A percentile compares a stretch with the other conserved stretches of the same genome.
These are phyloP conservation scores for Cicer arietinum DNA, from an alignment of 306 rosid genomes.

Conservation along the genomic window DNA sequence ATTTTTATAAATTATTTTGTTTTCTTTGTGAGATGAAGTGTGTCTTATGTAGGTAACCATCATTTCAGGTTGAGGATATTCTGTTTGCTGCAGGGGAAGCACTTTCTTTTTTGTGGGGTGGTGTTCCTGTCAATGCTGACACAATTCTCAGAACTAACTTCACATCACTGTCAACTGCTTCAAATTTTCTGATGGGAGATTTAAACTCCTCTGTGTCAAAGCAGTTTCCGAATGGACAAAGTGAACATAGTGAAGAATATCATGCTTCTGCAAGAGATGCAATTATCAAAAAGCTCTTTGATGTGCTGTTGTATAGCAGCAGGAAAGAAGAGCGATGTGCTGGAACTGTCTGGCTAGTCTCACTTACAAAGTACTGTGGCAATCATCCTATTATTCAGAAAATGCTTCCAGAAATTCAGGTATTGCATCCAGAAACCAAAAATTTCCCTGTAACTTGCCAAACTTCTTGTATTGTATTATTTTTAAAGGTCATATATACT, in stretches of 20 bases:
- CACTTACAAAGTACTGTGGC: slow-evolving; percentile 91
- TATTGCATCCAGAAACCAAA: slow-evolving; percentile 47
- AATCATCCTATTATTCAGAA: slow-evolving; percentile 73
- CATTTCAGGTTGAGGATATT: slow-evolving; percentile 85
- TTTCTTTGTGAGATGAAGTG: background rate
- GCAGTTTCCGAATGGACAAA: slow-evolving; percentile 46
- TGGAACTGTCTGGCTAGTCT: slow-evolving; percentile 93
- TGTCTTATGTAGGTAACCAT: slow-evolving; percentile 37
- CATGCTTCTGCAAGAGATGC: slow-evolving; percentile 72
- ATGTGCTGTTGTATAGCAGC: slow-evolving; percentile 81
- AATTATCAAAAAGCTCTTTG: slow-evolving; percentile 82
- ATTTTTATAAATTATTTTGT: background rate
- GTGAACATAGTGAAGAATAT: slow-evolving; percentile 57
- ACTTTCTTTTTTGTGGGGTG: slow-evolving; percentile 92
- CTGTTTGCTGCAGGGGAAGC: slow-evolving; percentile 99
- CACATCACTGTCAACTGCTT: slow-evolving; percentile 83
- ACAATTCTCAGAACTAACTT: slow-evolving; percentile 88
- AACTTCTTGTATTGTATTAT: slow-evolving; percentile 36
- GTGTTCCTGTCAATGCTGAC: slow-evolving; percentile 92
- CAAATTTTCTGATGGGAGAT: slow-evolving; percentile 92
- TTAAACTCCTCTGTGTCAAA: slow-evolving; percentile 59
- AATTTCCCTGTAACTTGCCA: background rate
- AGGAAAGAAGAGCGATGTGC: slow-evolving; percentile 98
- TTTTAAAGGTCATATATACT: slow-evolving; percentile 30
- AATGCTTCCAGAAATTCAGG: slow-evolving; percentile 99